Base-by-base conservation (phyloP, 768 basidiomycete species). In the Boletus subcaerulescens region DNA sequence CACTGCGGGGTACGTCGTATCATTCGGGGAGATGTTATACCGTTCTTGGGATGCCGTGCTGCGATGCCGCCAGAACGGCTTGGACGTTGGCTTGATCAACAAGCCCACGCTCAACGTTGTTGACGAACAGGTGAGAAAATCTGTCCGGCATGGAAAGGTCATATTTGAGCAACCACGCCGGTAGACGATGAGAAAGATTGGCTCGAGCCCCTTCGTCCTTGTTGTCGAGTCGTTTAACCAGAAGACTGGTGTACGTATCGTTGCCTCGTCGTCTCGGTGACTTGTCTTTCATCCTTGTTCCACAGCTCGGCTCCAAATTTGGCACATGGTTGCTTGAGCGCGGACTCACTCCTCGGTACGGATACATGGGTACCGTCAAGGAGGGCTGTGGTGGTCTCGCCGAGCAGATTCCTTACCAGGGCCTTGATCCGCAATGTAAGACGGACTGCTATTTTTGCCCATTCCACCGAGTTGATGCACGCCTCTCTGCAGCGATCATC, bases 291-390 rank as follows among this genome's bases (percentile, higher is more conserved):
- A 48, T n/a, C 18, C 1, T 50, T 11, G 7, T 17, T 20, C 6
- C 22, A 14, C 33, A 81, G 76, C 86, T 92, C 63, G 90, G 89
- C 40, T 88, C 87, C 41, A 89, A 87, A 72, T 87, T 82, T 64
- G 92, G 92, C 22, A 91, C 91, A 0, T 93, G 90, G 89, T 77
- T 93, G 31, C 76, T 94, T 22, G 91, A 93, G 71, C 87, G 91
- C 61, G 74, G 78, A 61, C 82, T 93, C 55, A 86, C 87, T 13
- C 91, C 91, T 41, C 86, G 79, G 65, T 94, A 87, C 65, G 84
- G 79, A 14, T 91, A 93, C 76, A 86, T 93, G 74, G 89, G 89
- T 55, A 83, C 83, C 20, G 80, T 79, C 50, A 89, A 87, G 75
- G 88, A 91, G 71, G 79, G 90, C 68, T 85, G 79, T 55, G 82